A percentile compares a stretch with the other conserved stretches of the same genome.
phyloP scores from a whole-genome alignment of 2,329 filamentous ascomycete genomes.

The Colletotrichum kahawae region DNA sequence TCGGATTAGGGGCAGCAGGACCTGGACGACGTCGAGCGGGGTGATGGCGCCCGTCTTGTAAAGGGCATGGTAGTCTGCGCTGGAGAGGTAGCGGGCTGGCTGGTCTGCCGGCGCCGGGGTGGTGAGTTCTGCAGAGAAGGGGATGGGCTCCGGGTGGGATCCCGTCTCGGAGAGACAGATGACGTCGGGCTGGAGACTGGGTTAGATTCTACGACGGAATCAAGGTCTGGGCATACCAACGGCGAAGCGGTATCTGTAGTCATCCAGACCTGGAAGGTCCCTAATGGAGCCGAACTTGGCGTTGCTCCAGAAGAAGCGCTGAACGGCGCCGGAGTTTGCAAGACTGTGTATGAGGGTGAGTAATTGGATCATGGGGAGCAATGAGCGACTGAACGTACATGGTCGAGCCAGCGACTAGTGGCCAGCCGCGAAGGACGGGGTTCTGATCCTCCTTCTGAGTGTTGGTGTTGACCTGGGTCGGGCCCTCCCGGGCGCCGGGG shows the following conservation, averaged over 20 bases:
- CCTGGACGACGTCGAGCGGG: slow-evolving; percentile 73
- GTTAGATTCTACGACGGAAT: neutral
- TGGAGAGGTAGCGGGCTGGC: slow-evolving; percentile 67
- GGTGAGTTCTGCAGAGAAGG: slow-evolving; percentile 39
- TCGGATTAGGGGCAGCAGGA: slow-evolving; percentile 73
- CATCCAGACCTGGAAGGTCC: slow-evolving; percentile 49
- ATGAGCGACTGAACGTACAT: slow-evolving; percentile 51
- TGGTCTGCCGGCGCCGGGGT: slow-evolving; percentile 44
- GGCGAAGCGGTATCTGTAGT: slow-evolving; percentile 49
- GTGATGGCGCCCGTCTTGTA: slow-evolving; percentile 75
- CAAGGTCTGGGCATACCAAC: neutral
- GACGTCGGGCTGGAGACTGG: slow-evolving; percentile 55
- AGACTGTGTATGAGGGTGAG: slow-evolving; percentile 48
- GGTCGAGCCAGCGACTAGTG: slow-evolving; percentile 65
- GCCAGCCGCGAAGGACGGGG: slow-evolving; percentile 70
- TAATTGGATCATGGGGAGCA: neutral
- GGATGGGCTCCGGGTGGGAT: slow-evolving; percentile 23
- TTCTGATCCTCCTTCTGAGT: slow-evolving; percentile 57
- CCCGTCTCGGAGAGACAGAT: slow-evolving; percentile 49
- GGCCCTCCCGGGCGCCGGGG: slow-evolving; percentile 17
- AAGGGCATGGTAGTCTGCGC: slow-evolving; percentile 77
- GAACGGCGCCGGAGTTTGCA: slow-evolving; percentile 63
- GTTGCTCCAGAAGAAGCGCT: slow-evolving; percentile 73
- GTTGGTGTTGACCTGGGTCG: neutral
- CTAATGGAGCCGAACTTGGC: slow-evolving; percentile 59